phyloP scores from a whole-genome alignment of 139 green algal species.

The Picochlorum sp. region DNA sequence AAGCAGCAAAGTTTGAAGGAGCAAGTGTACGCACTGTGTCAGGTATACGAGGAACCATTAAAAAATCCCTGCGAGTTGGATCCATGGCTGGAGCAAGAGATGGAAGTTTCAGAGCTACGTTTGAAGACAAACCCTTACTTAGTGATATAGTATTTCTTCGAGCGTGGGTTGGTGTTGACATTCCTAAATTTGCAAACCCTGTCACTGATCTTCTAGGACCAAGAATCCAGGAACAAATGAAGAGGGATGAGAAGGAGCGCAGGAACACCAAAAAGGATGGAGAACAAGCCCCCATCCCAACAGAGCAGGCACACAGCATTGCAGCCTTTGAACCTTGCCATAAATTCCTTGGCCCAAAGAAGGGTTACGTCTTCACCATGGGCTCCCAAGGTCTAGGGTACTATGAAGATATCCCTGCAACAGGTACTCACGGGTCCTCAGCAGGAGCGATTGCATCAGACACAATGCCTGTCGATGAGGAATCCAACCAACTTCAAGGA shows the following conservation, averaged over 20 bases:
- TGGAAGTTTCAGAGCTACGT: constrained; percentile 69
- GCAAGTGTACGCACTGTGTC: constrained; percentile 80
- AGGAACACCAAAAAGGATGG: neutral
- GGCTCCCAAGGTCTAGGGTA: constrained; percentile 65
- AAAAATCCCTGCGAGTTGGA: constrained; percentile 65
- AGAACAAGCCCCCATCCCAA: neutral
- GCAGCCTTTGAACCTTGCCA: constrained; percentile 32
- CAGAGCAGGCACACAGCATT: neutral
- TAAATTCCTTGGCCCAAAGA: constrained; percentile 43
- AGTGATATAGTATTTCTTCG: constrained; percentile 84
- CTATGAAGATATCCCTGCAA: constrained; percentile 51
- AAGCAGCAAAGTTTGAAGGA: constrained; percentile 83
- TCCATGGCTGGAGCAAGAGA: constrained; percentile 42
- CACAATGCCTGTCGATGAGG: neutral
- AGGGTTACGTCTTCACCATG: constrained; percentile 63
- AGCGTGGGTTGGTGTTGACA: constrained; percentile 85
- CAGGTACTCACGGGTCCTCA: neutral
- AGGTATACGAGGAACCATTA: constrained; percentile 93
- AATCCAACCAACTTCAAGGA: constrained; percentile 9
- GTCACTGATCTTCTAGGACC: constrained; percentile 80
- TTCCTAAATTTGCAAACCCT: constrained; percentile 89
- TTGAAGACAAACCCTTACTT: constrained; percentile 95
- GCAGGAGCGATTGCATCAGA: constrained; percentile 2
- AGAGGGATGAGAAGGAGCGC: constrained; percentile 1
- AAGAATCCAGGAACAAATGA: neutral